phyloP scores from a whole-genome alignment of 2,329 filamentous ascomycete species.

The Fusarium sp. region DNA sequence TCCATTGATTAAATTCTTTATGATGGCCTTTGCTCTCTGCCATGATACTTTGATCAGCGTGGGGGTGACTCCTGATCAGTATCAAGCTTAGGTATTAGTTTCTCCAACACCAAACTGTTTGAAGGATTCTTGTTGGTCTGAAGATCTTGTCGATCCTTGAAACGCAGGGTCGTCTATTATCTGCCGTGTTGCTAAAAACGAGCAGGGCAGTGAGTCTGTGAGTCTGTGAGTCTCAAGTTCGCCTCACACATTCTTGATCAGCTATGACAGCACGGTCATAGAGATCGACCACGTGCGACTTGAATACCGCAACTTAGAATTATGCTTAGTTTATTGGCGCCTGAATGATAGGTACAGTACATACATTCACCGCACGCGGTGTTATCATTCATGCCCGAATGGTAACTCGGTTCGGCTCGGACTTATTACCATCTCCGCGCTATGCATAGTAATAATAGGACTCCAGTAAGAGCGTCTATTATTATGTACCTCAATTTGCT shows the following conservation, averaged over 20 bases:
- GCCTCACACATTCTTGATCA: not conserved
- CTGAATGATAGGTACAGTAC: not conserved
- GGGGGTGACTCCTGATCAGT: not conserved
- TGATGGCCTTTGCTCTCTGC: not conserved
- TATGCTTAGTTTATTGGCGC: not conserved
- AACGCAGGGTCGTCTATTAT: not conserved
- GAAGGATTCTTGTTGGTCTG: not conserved
- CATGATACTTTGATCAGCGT: constrained; percentile 7
- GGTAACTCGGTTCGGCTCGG: constrained; percentile 36
- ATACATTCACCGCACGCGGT: not conserved
- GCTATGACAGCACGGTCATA: not conserved
- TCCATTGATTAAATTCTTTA: not conserved
- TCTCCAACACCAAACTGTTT: not conserved
- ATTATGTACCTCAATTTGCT: not conserved
- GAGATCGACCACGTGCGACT: constrained; percentile 4
- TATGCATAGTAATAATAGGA: not conserved
- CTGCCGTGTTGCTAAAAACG: not conserved
- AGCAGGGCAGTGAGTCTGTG: not conserved
- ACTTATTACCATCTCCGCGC: not conserved
- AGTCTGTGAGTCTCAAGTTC: not conserved
- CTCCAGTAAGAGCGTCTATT: not conserved
- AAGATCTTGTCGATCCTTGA: constrained; percentile 14
- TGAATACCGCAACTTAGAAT: not conserved
- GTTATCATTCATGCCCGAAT: not conserved
- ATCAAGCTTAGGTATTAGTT: not conserved